Percentiles rank a stretch among this genome's conserved stretches.
phyloP scores from a whole-genome alignment of 2,329 filamentous ascomycete genomes.

The Scolecobasidium constrictum region DNA sequence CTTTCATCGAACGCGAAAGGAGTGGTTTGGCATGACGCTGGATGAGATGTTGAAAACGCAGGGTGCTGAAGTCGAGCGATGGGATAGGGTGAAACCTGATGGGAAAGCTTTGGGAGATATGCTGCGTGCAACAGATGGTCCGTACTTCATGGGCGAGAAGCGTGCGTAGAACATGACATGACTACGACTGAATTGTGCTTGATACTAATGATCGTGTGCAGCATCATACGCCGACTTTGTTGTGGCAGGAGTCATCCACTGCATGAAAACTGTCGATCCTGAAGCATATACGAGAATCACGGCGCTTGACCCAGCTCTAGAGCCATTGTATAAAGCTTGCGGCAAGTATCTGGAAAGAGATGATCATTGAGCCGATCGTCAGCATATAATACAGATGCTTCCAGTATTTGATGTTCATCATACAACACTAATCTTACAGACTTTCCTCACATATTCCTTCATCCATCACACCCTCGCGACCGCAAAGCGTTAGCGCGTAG shows the following conservation, averaged over 20 bases:
- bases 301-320: constrained; percentile 26
- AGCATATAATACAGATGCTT: no score
- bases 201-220: constrained; percentile 16
- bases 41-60: constrained; percentile 34
- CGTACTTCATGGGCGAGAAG: constrained; percentile 49
- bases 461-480: no score
- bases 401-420: no score
- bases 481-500: no score
- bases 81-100: constrained; percentile 31
- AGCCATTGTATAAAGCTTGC: constrained; percentile 27
- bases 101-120: constrained; percentile 28
- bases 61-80: constrained; percentile 40
- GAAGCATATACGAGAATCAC: constrained; percentile 28
- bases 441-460: no score
- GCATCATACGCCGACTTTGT: constrained; percentile 38
- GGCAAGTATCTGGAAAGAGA: constrained; percentile 29
- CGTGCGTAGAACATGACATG: constrained; percentile 23
- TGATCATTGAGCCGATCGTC: constrained; percentile 20
- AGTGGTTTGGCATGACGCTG: constrained; percentile 41
- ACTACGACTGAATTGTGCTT: constrained; percentile 47
- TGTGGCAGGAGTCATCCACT: constrained; percentile 39
- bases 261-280: constrained; percentile 28
- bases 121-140: constrained; percentile 46
- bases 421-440: no score
- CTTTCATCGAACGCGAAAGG: constrained; percentile 43